phyloP scores from a whole-genome alignment of 192 early-diverging fungal genomes.

The Backusella luteola region DNA sequence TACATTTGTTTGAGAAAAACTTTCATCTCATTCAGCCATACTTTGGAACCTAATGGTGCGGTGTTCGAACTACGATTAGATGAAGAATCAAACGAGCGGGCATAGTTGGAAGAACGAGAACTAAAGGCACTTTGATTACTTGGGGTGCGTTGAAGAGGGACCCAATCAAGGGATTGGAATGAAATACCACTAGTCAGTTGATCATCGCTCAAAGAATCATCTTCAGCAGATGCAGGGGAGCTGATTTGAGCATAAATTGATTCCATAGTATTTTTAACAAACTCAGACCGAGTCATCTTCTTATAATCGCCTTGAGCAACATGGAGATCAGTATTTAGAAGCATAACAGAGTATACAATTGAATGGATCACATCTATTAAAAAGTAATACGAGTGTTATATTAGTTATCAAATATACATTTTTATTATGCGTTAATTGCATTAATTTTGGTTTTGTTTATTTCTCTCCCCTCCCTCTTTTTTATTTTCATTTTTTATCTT shows the following conservation, averaged over 20 bases:
- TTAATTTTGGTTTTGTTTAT: not conserved
- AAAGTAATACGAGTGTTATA: not conserved
- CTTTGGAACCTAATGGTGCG: constrained; percentile 4
- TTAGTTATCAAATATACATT: not conserved
- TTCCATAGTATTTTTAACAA: constrained; percentile 69
- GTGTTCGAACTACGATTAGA: not conserved
- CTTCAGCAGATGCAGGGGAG: constrained; percentile 8
- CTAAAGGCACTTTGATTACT: constrained; percentile 15
- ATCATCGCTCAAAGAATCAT: not conserved
- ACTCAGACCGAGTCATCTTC: constrained; percentile 75
- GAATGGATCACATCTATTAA: constrained; percentile 78
- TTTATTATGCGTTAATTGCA: not conserved
- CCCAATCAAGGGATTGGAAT: constrained; percentile 5
- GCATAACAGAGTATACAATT: constrained; percentile 78
- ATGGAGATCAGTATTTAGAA: constrained; percentile 94
- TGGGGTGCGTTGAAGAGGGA: constrained; percentile 16
- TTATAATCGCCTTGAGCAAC: constrained; percentile 68
- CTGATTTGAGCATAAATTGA: constrained; percentile 39
- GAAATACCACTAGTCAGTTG: constrained; percentile 13
- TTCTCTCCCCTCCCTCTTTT: not conserved
- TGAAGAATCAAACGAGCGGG: not conserved
- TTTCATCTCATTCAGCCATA: constrained; percentile 22
- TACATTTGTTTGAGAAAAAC: constrained; percentile 32
- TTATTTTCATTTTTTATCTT: not conserved
- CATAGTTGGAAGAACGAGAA: not conserved